phyloP scores from a whole-genome alignment of 2,329 filamentous ascomycete genomes.

The Clarireedia monteithiana region DNA sequence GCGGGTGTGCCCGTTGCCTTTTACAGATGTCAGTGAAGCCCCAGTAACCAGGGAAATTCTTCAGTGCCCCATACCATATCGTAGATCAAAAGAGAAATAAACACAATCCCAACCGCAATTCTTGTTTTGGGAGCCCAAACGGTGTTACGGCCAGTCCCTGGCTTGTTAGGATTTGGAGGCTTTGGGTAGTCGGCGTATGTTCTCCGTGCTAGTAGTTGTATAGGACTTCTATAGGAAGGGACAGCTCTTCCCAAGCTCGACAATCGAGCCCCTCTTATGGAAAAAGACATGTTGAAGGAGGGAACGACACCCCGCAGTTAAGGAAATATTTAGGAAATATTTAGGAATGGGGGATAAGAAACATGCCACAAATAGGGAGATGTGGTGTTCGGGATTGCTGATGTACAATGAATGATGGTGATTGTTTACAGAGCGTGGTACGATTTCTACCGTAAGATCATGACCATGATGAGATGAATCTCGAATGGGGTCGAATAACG shows the following conservation, averaged over 20 bases:
- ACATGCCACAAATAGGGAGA: conserved; percentile 22
- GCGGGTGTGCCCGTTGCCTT: conserved; percentile 27
- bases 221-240: not conserved
- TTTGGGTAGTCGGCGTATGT: conserved; percentile 16
- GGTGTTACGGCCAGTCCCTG: conserved; percentile 3
- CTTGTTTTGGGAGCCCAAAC: conserved; percentile 40
- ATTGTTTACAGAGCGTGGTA: not conserved
- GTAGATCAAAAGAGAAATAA: conserved; percentile 41
- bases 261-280: conserved; percentile 9
- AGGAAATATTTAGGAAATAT: conserved; percentile 4
- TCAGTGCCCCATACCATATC: conserved; percentile 36
- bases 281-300: conserved; percentile 22
- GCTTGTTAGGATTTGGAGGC: conserved; percentile 13
- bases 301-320: not conserved
- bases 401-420: not conserved
- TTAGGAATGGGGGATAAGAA: conserved; percentile 16
- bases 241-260: conserved; percentile 8
- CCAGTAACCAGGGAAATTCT: conserved; percentile 4
- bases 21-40: conserved; percentile 15
- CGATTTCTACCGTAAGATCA: conserved; percentile 3
- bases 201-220: conserved; percentile 17
- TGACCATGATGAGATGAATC: conserved; percentile 1
- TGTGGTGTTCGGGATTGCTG: not conserved
- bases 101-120: conserved; percentile 39
- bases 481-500: not conserved